Base-by-base conservation (phyloP, 1,284 basidiomycete genomes). In the Pascua sp. region DNA sequence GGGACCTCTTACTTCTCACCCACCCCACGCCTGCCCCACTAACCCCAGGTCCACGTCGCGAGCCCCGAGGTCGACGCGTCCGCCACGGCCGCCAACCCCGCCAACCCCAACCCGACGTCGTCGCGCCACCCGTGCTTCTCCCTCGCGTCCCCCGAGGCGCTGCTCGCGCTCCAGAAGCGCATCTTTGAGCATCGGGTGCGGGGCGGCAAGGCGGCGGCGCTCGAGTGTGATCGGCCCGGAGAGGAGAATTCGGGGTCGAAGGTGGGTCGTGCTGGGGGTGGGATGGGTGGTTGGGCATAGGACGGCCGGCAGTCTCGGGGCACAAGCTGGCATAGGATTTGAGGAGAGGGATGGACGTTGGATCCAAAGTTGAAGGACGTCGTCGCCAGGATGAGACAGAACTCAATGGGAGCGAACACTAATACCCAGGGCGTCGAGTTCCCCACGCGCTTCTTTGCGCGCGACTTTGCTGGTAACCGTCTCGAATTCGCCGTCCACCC, bases 391-490 rank as follows among this genome's bases (percentile, higher is more conserved):
- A 32, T 32, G 24, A 32, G 24, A 32, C 7, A 7, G 24, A 32
- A 40, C 15, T 2, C 9, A 9, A n/a, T 41, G 43, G 40, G 55
- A 37, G 50, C 2, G 12, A 9, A 8, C 10, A 38, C 55, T 61
- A 45, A 57, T 49, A 37, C 53, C 1, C 60, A 74, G 66, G 74
- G 74, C 2, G 64, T 66, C 18, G 75, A 76, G 54, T 75, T 74
- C 48, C 72, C 71, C 4, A 67, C 68, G 11, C 55, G 75, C 41
- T 77, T 77, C 68, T 77, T 77, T 51, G 69, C 65, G 4, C 62
- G 67, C 16, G 75, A 77, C 57, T 77, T 68, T 44, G 72, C 74
- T 1, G 70, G 69, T 9, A 77, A 77, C 61, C 62, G 73, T 46
- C 60, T 77, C 10, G 75, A 76, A 59, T 77, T 77, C 41, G 48